These are phyloP conservation scores for Phialophora chinensis DNA, from an alignment of 2,329 filamentous ascomycete species.

Conservation along the genomic window DNA sequence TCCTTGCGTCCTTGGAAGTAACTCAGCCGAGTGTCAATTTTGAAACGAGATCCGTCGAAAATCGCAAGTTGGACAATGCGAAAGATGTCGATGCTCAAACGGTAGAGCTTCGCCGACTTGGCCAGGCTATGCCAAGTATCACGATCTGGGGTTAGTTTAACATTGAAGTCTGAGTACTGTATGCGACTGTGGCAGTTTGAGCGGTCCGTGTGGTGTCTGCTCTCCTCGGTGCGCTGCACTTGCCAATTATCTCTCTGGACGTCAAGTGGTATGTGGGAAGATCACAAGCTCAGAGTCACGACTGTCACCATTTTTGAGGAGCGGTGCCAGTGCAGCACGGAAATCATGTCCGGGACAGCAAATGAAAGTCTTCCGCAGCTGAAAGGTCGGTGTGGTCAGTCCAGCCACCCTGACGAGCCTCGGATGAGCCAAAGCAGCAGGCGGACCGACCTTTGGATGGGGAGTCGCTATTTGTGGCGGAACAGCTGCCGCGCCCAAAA, in stretches of 20 bases:
- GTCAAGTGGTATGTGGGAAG: neutral
- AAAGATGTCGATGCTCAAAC: neutral
- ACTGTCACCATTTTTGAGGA: neutral
- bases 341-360: neutral
- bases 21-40: neutral
- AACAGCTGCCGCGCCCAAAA: slow-evolving; percentile 10
- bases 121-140: neutral
- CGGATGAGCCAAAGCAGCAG: slow-evolving; percentile 10
- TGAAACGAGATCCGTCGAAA: slow-evolving; percentile 16
- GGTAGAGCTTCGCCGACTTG: neutral
- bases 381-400: neutral
- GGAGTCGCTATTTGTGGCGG: slow-evolving; percentile 7
- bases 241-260: neutral
- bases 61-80: neutral
- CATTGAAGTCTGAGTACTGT: neutral
- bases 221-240: neutral
- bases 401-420: neutral
- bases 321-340: neutral
- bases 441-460: slow-evolving; percentile 16
- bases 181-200: neutral
- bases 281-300: neutral
- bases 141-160: neutral
- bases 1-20: slow-evolving; percentile 2
- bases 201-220: neutral
- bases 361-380: neutral